A percentile compares a stretch with the other conserved stretches of the same genome.
Conservation (phyloP, 352 stramenopile genomes). For the Phytophthora nicotianae region DNA sequence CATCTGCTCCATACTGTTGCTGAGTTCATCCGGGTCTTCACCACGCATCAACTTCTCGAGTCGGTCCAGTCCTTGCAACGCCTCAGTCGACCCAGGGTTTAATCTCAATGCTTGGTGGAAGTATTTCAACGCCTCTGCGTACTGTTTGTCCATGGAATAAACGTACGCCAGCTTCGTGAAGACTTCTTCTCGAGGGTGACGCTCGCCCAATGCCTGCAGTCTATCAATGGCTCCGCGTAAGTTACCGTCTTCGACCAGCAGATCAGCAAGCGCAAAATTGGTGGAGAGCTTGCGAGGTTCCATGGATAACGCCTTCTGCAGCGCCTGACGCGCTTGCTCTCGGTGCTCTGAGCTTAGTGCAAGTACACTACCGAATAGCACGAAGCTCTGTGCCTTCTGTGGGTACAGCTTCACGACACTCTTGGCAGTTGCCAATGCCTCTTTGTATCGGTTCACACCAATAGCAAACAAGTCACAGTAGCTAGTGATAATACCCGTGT, state of each 20-base stretch:
- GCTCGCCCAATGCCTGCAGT: conserved; percentile 54
- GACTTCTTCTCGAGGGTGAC: conserved; percentile 61
- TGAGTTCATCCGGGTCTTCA: conserved; percentile 74
- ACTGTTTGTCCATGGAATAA: conserved; percentile 75
- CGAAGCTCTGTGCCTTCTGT: conserved; percentile 69
- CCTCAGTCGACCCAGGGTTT: conserved; percentile 57
- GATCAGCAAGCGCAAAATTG: conserved; percentile 72
- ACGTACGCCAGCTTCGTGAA: conserved; percentile 80
- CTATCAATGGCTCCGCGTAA: conserved; percentile 60
- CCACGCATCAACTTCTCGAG: conserved; percentile 84
- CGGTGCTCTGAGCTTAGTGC: conserved; percentile 65
- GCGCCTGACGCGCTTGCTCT: conserved; percentile 61
- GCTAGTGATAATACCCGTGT: conserved; percentile 72
- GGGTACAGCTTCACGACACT: conserved; percentile 75
- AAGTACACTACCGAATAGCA: conserved; percentile 77
- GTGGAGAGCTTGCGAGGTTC: conserved; percentile 66
- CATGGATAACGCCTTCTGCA: conserved; percentile 63
- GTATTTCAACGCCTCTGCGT: conserved; percentile 63
- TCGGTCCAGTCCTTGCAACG: conserved; percentile 61
- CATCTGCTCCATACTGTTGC: conserved; percentile 65
- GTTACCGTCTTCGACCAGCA: conserved; percentile 66
- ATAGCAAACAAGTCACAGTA: conserved; percentile 73
- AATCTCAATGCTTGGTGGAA: conserved; percentile 74
- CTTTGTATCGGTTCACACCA: conserved; percentile 74
- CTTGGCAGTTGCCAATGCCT: conserved; percentile 71